A percentile compares a stretch with the other conserved stretches of the same genome.
phyloP scores from a whole-genome alignment of 2,329 filamentous ascomycete genomes.

The Dactylonectria macrodidyma region DNA sequence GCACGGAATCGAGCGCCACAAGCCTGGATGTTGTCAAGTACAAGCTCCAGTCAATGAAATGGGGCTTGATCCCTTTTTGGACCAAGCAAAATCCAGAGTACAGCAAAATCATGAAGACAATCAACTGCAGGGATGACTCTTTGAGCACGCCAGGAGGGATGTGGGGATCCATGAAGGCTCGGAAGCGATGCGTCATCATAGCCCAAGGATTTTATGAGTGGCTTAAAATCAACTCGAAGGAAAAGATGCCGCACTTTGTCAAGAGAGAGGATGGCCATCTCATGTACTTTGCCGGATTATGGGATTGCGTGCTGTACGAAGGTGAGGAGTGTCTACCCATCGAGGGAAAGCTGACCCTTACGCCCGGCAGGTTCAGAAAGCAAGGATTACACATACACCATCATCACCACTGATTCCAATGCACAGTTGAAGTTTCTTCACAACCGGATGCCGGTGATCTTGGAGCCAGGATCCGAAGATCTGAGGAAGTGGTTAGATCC shows the following conservation, averaged over 20 bases:
- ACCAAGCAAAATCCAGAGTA: slow-evolving; percentile 88
- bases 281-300: slow-evolving; percentile 92
- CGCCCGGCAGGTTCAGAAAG: slow-evolving; percentile 59
- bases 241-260: slow-evolving; percentile 88
- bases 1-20: not conserved
- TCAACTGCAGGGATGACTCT: slow-evolving; percentile 95
- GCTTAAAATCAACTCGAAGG: slow-evolving; percentile 83
- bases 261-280: slow-evolving; percentile 86
- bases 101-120: slow-evolving; percentile 84
- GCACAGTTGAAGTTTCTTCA: slow-evolving; percentile 88
- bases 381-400: slow-evolving; percentile 88
- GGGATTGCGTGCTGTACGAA: slow-evolving; percentile 89
- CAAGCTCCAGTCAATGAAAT: slow-evolving; percentile 94
- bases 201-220: slow-evolving; percentile 98
- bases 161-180: slow-evolving; percentile 93
- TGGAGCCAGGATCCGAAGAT: slow-evolving; percentile 81
- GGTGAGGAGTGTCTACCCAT: slow-evolving; percentile 59
- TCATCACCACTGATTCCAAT: slow-evolving; percentile 93
- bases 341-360: not conserved
- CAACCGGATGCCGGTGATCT: slow-evolving; percentile 94
- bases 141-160: slow-evolving; percentile 82
- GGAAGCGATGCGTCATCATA: slow-evolving; percentile 88
- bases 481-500: slow-evolving; percentile 87
- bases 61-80: slow-evolving; percentile 96
- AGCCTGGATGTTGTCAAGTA: slow-evolving; percentile 66